Percentiles rank a stretch among this genome's conserved stretches.
Evolutionary conservation across 352 stramenopile genomes (phyloP).

Genomic region (Globisporangium uncinulatum): DNA sequence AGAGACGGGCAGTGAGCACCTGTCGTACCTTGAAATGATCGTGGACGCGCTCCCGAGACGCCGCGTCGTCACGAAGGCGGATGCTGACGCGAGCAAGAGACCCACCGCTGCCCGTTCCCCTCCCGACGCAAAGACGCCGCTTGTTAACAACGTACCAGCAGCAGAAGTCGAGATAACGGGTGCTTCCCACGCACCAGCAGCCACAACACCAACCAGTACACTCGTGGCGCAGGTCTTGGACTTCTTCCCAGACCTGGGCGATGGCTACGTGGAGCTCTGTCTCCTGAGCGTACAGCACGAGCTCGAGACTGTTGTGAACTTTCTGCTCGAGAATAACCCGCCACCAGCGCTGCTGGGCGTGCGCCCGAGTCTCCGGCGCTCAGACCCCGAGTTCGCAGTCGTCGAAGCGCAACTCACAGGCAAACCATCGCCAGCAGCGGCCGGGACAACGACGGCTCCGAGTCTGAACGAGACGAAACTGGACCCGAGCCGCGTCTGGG

Average conservation of each 20-base stretch:
- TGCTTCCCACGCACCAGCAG: no score
- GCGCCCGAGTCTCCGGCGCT: conserved; percentile 21
- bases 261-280: conserved; percentile 59
- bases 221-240: conserved; percentile 54
- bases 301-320: conserved; percentile 54
- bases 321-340: conserved; percentile 45
- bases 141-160: not conserved
- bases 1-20: conserved; percentile 48
- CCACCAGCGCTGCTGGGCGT: conserved; percentile 30
- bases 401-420: conserved; percentile 25
- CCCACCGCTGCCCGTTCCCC: no score
- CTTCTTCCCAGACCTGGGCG: conserved; percentile 50
- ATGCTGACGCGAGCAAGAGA: not conserved
- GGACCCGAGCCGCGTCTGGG: conserved; percentile 43
- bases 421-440: conserved; percentile 1
- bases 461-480: conserved; percentile 27
- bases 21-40: conserved; percentile 72
- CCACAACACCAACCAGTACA: not conserved
- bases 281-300: conserved; percentile 37
- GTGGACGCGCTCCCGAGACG: conserved; percentile 54
- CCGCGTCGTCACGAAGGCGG: conserved; percentile 13
- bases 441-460: conserved; percentile 4
- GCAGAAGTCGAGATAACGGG: not conserved
- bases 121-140: no score
- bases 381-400: conserved; percentile 22